Base-by-base conservation (phyloP, 2,329 filamentous ascomycete genomes). In the Aspergillus tanneri region DNA sequence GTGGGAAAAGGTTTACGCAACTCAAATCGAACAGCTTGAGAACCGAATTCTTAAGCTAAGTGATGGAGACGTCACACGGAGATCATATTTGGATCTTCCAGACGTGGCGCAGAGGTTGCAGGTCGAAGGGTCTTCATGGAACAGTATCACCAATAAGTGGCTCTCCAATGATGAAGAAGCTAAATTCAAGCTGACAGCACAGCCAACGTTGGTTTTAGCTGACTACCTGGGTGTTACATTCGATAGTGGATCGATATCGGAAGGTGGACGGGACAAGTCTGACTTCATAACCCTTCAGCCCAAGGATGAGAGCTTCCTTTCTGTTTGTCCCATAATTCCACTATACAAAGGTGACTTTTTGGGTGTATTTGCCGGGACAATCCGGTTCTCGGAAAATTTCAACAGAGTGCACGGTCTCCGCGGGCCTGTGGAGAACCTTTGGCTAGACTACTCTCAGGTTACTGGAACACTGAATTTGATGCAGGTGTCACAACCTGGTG, bases 1-100 rank as follows among this genome's bases (percentile, higher is more conserved):
- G 25, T 56, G 48, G 54, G 56, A 58, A 43, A 47, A 25, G 8
- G 3, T 46, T 3, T 50, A 58, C 46, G 19, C 23, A 30, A 21
- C 47, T 37, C 21, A 52, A 7, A 52, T 55, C 25, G 45, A 57
- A 41, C 44, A 54, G 47, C 38, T 58, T 7, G 56, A 58, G 54
- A 42, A 30, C 10, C 45, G 38, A 25, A 36, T 52, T 28, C 7
- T 42, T 4, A 19, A 14, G 23, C 30, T 46, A 19, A 53, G 38
- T 5, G 43, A 43, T 34, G 53, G 50, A 12, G 53, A 51, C 40
- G 12, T 54, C 1, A 46, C 36, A 14, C 32, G 50, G 42, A 47
- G 36, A 32, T 22, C 42, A 41, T 50, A 18, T 18, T 25, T 53
- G 23, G 34, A 24, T 30, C 16, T 46, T 18, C 45, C 55, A 9